These are phyloP conservation scores for Beta vulgaris DNA, from an alignment of 148 eudicot species.

Conservation along the genomic window DNA sequence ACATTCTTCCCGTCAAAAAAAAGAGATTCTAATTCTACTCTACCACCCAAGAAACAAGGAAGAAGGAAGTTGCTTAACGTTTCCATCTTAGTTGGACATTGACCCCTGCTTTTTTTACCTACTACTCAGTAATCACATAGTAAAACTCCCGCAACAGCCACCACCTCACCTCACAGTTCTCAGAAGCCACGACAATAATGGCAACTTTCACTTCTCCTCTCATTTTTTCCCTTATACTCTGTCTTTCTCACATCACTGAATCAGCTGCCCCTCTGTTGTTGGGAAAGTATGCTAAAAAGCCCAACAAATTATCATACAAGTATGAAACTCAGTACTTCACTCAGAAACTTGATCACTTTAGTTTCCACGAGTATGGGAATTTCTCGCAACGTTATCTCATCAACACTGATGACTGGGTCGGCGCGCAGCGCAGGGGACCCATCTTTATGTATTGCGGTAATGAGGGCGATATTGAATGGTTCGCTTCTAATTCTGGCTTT, in stretches of 20 bases:
- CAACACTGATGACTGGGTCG: slow-evolving; percentile 61
- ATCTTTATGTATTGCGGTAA: slow-evolving; percentile 87
- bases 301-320: slow-evolving; percentile 31
- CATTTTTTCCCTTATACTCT: neutral
- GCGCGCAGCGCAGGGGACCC: slow-evolving; percentile 51
- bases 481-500: slow-evolving; percentile 74
- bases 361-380: slow-evolving; percentile 51
- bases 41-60: too few relatives aligned
- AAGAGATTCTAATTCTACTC: too few relatives aligned
- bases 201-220: neutral
- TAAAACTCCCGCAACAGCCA: neutral
- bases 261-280: slow-evolving; percentile 40
- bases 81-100: neutral
- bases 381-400: slow-evolving; percentile 61
- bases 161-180: too few relatives aligned
- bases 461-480: slow-evolving; percentile 89
- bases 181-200: neutral
- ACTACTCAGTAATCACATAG: neutral
- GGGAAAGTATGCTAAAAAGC: slow-evolving; percentile 34
- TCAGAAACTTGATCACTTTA: slow-evolving; percentile 73
- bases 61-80: too few relatives aligned
- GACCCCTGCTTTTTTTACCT: neutral
- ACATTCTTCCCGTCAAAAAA: too few relatives aligned
- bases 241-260: slow-evolving; percentile 10
- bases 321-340: slow-evolving; percentile 61